Conservation (phyloP, 768 basidiomycete genomes). For the Mycena maculata region DNA sequence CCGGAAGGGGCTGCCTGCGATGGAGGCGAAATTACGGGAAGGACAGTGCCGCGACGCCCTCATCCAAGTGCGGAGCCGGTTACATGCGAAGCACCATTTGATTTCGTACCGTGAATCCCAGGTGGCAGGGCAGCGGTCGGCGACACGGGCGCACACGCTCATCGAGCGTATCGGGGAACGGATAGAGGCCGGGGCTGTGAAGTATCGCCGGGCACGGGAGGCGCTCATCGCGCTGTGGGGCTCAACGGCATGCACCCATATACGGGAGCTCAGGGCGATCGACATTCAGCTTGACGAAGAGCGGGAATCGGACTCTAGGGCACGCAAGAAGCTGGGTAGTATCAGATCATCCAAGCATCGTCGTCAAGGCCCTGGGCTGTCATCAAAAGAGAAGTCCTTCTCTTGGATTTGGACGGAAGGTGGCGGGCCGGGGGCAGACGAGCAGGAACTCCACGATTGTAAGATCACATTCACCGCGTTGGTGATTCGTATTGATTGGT, state of each 20-base stretch:
- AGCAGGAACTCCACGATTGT: slow-evolving; percentile 20
- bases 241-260: no score
- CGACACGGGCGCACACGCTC: neutral
- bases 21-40: slow-evolving; percentile 21
- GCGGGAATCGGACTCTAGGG: slow-evolving; percentile 3
- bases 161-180: neutral
- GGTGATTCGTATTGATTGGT: neutral
- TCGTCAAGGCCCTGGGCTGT: neutral
- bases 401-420: slow-evolving; percentile 26
- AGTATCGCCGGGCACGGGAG: neutral
- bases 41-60: slow-evolving; percentile 23
- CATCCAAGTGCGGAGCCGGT: neutral
- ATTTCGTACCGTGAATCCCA: neutral
- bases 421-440: neutral
- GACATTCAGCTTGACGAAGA: slow-evolving; percentile 23
- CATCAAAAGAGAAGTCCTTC: neutral
- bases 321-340: neutral
- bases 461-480: neutral
- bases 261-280: slow-evolving; percentile 4
- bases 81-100: slow-evolving; percentile 21
- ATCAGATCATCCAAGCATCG: neutral
- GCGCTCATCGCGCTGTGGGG: neutral
- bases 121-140: neutral
- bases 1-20: neutral
- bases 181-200: neutral